Conservation (phyloP, 768 basidiomycete genomes). For the Pseudohyphozyma bogoriensis region DNA sequence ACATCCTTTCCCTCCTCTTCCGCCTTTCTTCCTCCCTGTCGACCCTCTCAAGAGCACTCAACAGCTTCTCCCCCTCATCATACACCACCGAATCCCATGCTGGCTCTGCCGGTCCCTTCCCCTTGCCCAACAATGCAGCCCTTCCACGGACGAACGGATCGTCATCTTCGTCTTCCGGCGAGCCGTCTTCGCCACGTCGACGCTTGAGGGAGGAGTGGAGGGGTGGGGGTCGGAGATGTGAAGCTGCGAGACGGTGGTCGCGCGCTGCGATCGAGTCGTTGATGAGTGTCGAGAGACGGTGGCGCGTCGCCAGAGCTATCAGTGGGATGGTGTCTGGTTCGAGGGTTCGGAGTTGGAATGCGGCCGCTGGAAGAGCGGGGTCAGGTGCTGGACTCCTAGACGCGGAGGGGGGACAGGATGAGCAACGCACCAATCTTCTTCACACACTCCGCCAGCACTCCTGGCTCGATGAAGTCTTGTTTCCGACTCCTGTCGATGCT, state of each 20-base stretch:
- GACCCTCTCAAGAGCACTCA: conserved; percentile 60
- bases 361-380: conserved; percentile 7
- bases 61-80: conserved; percentile 69
- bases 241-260: conserved; percentile 43
- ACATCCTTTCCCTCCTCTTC: conserved; percentile 64
- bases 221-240: conserved; percentile 38
- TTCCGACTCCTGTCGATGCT: conserved; percentile 71
- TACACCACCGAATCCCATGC: conserved; percentile 75
- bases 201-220: conserved; percentile 40
- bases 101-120: conserved; percentile 41
- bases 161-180: conserved; percentile 39
- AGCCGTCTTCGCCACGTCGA: conserved; percentile 43
- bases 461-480: conserved; percentile 64
- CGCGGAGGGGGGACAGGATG: background rate
- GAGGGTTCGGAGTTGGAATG: conserved; percentile 33
- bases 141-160: conserved; percentile 40
- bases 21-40: conserved; percentile 77
- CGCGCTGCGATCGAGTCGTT: conserved; percentile 20
- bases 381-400: background rate
- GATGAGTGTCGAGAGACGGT: conserved; percentile 44
- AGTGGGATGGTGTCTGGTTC: conserved; percentile 36
- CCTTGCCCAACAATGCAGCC: background rate
- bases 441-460: conserved; percentile 57
- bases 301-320: conserved; percentile 28
- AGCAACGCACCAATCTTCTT: conserved; percentile 44